A percentile compares a stretch with the other conserved stretches of the same genome.
Conservation (phyloP, 768 basidiomycete genomes). For the Boletus fagicola region DNA sequence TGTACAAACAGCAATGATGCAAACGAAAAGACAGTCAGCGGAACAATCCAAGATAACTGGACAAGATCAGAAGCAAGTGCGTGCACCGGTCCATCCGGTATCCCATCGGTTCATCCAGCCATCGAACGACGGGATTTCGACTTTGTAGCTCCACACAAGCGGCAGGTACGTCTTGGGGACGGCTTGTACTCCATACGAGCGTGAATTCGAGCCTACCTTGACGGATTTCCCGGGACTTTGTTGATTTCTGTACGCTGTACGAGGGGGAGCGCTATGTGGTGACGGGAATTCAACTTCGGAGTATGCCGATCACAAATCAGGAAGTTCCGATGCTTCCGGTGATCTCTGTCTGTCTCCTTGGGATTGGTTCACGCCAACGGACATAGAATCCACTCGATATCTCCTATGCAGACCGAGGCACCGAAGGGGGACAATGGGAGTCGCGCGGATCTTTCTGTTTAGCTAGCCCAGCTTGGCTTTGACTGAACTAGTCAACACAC, state of each 20-base stretch:
- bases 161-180: constrained; percentile 9
- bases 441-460: too few species aligned
- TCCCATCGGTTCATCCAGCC: constrained; percentile 43
- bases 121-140: constrained; percentile 16
- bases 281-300: constrained; percentile 31
- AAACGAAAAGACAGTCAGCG: constrained; percentile 17
- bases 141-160: background rate
- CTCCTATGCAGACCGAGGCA: too few species aligned
- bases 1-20: background rate
- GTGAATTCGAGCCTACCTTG: constrained; percentile 57
- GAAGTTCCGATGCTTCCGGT: constrained; percentile 8
- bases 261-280: constrained; percentile 7
- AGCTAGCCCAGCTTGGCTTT: too few species aligned
- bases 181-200: constrained; percentile 15
- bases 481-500: background rate
- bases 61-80: constrained; percentile 12
- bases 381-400: too few species aligned
- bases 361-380: too few species aligned
- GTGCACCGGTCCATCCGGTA: constrained; percentile 37
- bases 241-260: constrained; percentile 21
- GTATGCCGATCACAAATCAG: constrained; percentile 20
- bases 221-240: constrained; percentile 40
- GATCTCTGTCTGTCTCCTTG: too few species aligned
- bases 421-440: too few species aligned
- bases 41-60: constrained; percentile 5